These are phyloP conservation scores for Barnettozyma californica DNA, from an alignment of 805 yeast species.

Conservation along the genomic window DNA sequence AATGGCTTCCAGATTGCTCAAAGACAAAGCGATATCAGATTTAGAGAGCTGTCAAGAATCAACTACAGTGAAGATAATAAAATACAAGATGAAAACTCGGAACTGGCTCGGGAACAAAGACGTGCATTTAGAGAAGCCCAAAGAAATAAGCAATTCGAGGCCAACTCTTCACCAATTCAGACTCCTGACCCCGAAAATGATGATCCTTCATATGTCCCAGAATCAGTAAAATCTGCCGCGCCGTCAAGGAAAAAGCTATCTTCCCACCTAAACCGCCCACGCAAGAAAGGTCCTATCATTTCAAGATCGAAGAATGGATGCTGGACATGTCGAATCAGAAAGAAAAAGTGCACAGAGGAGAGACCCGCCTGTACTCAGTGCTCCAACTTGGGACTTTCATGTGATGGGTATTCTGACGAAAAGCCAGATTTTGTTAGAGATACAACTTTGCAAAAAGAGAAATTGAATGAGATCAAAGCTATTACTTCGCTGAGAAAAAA, in stretches of 20 bases:
- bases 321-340: slow-evolving; percentile 73
- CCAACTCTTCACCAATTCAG: not conserved
- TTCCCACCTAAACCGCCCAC: not conserved
- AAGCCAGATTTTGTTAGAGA: slow-evolving; percentile 54
- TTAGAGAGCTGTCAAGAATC: slow-evolving; percentile 3
- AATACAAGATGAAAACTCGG: not conserved
- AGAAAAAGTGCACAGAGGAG: slow-evolving; percentile 68
- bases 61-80: slow-evolving; percentile 1
- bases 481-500: slow-evolving; percentile 38
- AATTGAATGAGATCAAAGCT: slow-evolving; percentile 45
- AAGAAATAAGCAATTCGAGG: not conserved
- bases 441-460: slow-evolving; percentile 35
- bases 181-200: not conserved
- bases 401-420: slow-evolving; percentile 48
- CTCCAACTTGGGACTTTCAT: slow-evolving; percentile 44
- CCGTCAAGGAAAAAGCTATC: not conserved
- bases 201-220: not conserved
- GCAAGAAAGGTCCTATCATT: slow-evolving; percentile 11
- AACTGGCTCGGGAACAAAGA: slow-evolving; percentile 6
- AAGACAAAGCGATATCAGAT: slow-evolving; percentile 8
- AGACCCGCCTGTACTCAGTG: slow-evolving; percentile 60
- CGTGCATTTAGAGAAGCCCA: slow-evolving; percentile 2
- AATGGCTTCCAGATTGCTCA: not conserved
- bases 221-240: not conserved
- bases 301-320: slow-evolving; percentile 57